Evolutionary conservation across 345 rosid species (phyloP), one percentile per base, ranked within the genome.

Genomic region (Gossypium bickii): DNA sequence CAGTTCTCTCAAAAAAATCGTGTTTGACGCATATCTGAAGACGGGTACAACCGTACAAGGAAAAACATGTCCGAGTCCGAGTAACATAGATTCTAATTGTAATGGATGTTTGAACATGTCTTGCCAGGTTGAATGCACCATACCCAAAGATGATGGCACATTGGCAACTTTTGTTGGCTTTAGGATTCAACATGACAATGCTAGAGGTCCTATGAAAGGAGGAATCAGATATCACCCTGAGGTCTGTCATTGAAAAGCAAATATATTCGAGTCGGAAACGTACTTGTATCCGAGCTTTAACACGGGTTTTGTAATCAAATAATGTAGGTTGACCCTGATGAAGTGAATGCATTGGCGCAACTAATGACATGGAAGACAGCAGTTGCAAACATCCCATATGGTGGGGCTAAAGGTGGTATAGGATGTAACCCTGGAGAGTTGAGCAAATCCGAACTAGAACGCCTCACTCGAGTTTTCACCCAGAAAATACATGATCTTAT

Each of bases 311-410:
- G 7, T 20, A 20, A 20, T 3, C 9, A 76, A 74, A 45, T 58
- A 73, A 9, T 74, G 13, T 52, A 95, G 99, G 98, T 93, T 41
- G 99, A 95, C 71, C 99, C 96, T 3, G 98, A 91, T 83, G 98
- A 95, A 82, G 98, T 95, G 71, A 93, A 95, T 81, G 98, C 99
- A 8, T 82, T 95, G 58, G 98, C 98, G 18, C 98, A 95, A 55
- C 89, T 95, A 1, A 95, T 95, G 99, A 95, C 99, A 56, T 95
- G 99, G 98, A 95, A 95, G 84, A 95, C 97, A 16, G 98, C 98
- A 12, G 97, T 95, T 45, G 97, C 99, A 47, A 93, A 95, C 66
- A 88, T 93, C 77, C 99, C 99, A 3, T 95, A 93, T 29, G 99
- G 99, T 12, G 98, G 97, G 34, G 98, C 99, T 53, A 95, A 95